Base-by-base conservation (phyloP, 1,284 basidiomycete genomes). In the Athelia psychrophila region DNA sequence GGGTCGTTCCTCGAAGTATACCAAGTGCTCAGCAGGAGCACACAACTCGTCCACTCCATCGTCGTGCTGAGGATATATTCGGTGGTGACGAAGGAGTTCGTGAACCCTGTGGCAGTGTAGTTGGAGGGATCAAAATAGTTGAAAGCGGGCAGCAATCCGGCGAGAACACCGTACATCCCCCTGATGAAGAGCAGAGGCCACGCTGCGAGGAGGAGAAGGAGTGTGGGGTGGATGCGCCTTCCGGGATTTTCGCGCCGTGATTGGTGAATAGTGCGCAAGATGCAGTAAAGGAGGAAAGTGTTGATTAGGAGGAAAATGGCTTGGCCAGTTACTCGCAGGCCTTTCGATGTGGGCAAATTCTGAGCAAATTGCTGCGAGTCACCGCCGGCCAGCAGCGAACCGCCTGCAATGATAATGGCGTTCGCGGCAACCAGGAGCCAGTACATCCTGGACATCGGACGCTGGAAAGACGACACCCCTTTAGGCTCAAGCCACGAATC, bases 401-500 rank as follows among this genome's bases (percentile, higher is more conserved):
- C 68, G 25, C 69, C 69, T 47, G 22, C 23, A n/a, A 47, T 54
- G 51, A 70, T 69, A 30, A 66, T 52, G 8, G 52, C 49, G 52
- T 69, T 68, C n/a, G 65, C 67, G 16, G 57, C 54, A 47, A 65
- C 57, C 35, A 68, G 63, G 44, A 63, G 48, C 30, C 54, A 48
- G 52, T 69, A 65, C 49, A 68, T 59, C 50, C 60, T 53, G 27
- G 57, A 57, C 64, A 67, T 67, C 15, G 62, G 27, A 13, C 27
- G 27, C 27, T 30, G 27, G 27, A 30, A 13, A 13, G 13, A 30
- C 5, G 27, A 13, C 27, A 6, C 6, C 27, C 27, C 13, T 30
- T 30, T 30, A 13, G 51, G 68, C 45, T 71, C 69, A 4, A 71
- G 60, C 68, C 68, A 71, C 19, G 67, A 68, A 42, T 63, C 60